phyloP scores from a whole-genome alignment of 2,329 filamentous ascomycete species.

The Lasiodiplodia sp. region DNA sequence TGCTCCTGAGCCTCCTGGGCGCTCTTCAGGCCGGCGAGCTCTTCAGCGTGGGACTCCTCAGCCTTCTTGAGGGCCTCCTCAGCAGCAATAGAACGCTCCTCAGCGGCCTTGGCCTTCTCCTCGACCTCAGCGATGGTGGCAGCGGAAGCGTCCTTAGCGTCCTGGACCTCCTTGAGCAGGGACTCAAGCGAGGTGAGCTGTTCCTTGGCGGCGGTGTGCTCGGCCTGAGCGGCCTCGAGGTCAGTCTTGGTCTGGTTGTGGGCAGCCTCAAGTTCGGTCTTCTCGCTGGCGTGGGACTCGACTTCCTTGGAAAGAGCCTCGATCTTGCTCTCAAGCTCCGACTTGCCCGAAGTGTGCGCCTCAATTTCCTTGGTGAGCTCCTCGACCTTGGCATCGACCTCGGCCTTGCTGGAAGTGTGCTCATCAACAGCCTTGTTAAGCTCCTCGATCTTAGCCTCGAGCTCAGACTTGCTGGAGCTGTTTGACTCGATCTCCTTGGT shows the following conservation, averaged over 20 bases:
- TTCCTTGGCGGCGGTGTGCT: constrained; percentile 29
- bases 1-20: constrained; percentile 17
- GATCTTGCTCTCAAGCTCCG: constrained; percentile 29
- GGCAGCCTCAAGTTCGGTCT: constrained; percentile 20
- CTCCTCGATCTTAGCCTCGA: constrained; percentile 27
- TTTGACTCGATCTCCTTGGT: constrained; percentile 27
- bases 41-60: constrained; percentile 19
- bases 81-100: constrained; percentile 19
- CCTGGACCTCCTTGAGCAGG: constrained; percentile 25
- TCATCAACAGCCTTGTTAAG: constrained; percentile 15
- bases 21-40: constrained; percentile 20
- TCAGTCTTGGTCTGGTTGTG: constrained; percentile 26
- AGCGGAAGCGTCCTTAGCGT: constrained; percentile 13
- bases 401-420: constrained; percentile 25
- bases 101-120: constrained; percentile 25
- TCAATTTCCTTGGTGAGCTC: constrained; percentile 27
- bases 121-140: constrained; percentile 16
- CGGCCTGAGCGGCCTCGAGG: constrained; percentile 24
- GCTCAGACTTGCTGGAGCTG: constrained; percentile 23
- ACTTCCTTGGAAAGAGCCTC: constrained; percentile 26
- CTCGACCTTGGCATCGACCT: constrained; percentile 18
- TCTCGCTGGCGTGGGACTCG: constrained; percentile 15
- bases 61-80: constrained; percentile 27
- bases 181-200: constrained; percentile 25
- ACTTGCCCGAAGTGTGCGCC: constrained; percentile 19